Evolutionary conservation across 768 basidiomycete genomes (phyloP), one percentile per base, ranked within the genome.

Genomic region (Gelatoporia subvermispora): DNA sequence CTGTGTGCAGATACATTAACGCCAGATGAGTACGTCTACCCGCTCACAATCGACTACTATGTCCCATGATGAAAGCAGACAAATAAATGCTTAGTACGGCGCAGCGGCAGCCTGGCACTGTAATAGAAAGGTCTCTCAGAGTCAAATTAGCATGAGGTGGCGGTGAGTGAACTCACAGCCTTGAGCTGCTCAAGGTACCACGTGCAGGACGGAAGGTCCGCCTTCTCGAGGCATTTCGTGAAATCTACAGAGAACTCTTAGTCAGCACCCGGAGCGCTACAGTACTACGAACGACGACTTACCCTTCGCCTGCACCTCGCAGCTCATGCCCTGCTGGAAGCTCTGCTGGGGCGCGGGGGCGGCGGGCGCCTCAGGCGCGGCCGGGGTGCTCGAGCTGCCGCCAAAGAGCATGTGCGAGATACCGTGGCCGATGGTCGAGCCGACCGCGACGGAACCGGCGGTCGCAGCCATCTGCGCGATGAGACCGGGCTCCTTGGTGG

Each of bases 111-210:
- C 81, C 68, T 88, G 85, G 69, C 86, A 89, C 85, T 88, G 54
- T 34, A 24, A 34, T 40, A 47, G 57, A 24, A 15, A 55, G n/a
- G n/a, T 34, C 35, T 48, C 52, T 52, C 28, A 49, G 56, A 0
- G 15, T 7, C 8, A n/a, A 31, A 10, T 34, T 13, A 13, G 16
- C 9, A 15, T 22, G 9, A 24, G 24, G 17, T 16, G 39, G 18
- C 9, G 45, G 41, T 37, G n/a, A 17, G 13, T 15, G 36, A 0
- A 79, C 88, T 61, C 65, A 91, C 88, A 46, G 86, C 85, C 69
- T 93, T 93, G 43, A 92, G 77, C 61, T 91, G 87, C 58, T 93
- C 88, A 23, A 93, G 81, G 62, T 90, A 93, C 80, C 84, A 94
- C 16, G 80, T 72, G 71, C 92, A 94, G 5, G 86, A 82, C 36